These are phyloP conservation scores for Choiromyces venosus DNA, from an alignment of 495 filamentous ascomycete genomes.

Conservation along the genomic window DNA sequence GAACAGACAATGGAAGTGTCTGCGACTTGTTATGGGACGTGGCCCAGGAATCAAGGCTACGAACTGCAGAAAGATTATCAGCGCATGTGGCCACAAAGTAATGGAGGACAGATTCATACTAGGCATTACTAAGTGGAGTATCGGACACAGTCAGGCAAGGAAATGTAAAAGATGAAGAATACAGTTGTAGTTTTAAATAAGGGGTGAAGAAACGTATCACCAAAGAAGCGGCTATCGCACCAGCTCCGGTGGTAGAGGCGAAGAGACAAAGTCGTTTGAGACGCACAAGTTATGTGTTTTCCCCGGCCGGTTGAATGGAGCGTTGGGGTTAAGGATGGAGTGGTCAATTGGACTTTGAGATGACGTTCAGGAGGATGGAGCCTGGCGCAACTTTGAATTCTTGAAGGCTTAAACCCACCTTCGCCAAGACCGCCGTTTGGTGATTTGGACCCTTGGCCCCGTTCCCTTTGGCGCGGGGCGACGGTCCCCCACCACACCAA, in stretches of 20 bases:
- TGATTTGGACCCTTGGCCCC: neutral
- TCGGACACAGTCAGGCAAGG: neutral
- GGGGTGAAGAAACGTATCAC: neutral
- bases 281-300: neutral
- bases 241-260: neutral
- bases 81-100: neutral
- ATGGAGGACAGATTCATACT: slow-evolving; percentile 12
- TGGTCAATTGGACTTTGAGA: neutral
- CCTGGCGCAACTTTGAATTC: neutral
- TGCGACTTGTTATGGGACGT: slow-evolving; percentile 48
- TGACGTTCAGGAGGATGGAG: neutral
- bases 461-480: too few relatives aligned
- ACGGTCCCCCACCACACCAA: neutral
- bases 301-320: neutral
- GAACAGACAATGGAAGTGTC: slow-evolving; percentile 54
- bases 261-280: neutral
- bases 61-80: slow-evolving; percentile 46
- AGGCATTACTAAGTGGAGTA: slow-evolving; percentile 19
- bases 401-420: neutral
- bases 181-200: neutral
- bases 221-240: neutral
- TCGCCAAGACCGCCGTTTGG: neutral
- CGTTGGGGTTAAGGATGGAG: neutral
- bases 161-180: neutral
- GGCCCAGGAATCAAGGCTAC: slow-evolving; percentile 57